These are phyloP conservation scores for Keithomyces neogunnii DNA, from an alignment of 2,329 filamentous ascomycete species.

Conservation along the genomic window DNA sequence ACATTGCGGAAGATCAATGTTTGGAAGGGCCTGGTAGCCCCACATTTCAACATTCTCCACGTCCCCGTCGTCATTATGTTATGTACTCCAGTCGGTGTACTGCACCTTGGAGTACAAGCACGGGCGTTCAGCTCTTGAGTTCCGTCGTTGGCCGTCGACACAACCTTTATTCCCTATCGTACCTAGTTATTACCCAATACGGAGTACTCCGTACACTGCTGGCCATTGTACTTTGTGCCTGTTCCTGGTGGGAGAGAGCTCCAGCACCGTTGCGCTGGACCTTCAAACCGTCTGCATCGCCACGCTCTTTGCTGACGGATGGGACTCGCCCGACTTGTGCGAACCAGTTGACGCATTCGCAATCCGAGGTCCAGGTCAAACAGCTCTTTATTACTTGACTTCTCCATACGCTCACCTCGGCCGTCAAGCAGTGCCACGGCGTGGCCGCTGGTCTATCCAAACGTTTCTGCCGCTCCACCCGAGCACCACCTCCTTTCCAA, in stretches of 20 bases:
- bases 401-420: neutral
- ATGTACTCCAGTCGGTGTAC: no score
- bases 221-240: neutral
- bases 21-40: no score
- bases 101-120: no score
- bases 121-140: no score
- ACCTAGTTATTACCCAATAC: no score
- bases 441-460: neutral
- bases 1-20: no score
- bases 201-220: neutral
- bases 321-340: neutral
- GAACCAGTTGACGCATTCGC: neutral
- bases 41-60: no score
- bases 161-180: no score
- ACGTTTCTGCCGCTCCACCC: neutral
- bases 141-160: no score
- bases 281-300: neutral
- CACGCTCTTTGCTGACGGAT: constrained; percentile 1
- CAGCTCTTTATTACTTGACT: no score
- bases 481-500: neutral
- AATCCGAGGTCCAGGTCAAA: neutral
- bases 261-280: neutral
- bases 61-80: no score
- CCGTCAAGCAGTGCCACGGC: neutral
- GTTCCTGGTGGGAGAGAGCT: neutral